Evolutionary conservation across 2,329 filamentous ascomycete genomes (phyloP).

Genomic region (Cryphonectria radicalis): DNA sequence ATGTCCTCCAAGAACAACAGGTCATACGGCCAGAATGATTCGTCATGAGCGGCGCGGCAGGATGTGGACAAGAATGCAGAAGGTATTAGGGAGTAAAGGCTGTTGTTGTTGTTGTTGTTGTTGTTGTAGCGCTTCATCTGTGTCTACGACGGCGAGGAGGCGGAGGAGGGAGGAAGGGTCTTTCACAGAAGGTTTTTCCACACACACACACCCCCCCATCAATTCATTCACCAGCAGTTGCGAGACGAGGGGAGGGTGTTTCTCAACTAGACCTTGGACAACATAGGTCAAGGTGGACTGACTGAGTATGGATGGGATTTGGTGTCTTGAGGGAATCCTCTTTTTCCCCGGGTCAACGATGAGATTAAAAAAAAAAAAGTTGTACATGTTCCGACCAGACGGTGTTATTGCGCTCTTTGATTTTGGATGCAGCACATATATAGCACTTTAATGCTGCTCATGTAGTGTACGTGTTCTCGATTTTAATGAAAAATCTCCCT

Average conservation of each 20-base stretch:
- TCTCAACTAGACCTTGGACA: neutral
- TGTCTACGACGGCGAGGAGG: neutral
- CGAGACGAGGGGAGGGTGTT: neutral
- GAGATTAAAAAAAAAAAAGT: neutral
- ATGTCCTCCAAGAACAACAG: conserved; percentile 26
- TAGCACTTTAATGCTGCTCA: conserved; percentile 7
- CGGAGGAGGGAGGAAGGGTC: neutral
- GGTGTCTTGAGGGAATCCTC: neutral
- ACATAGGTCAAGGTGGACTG: neutral
- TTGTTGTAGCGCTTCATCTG: neutral
- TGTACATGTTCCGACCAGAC: neutral
- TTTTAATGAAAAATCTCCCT: conserved; percentile 18
- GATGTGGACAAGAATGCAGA: neutral
- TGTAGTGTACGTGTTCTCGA: conserved; percentile 25
- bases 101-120: neutral
- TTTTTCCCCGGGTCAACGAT: neutral
- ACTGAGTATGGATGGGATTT: neutral
- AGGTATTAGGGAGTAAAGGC: neutral
- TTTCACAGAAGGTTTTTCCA: neutral
- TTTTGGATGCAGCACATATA: neutral
- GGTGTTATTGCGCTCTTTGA: neutral
- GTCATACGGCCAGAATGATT: neutral
- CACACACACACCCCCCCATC: neutral
- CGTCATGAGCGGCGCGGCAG: neutral
- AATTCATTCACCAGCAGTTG: neutral